These are phyloP conservation scores for Geotrichum carabidarum DNA, from an alignment of 1,139 yeast genomes.

Conservation along the genomic window DNA sequence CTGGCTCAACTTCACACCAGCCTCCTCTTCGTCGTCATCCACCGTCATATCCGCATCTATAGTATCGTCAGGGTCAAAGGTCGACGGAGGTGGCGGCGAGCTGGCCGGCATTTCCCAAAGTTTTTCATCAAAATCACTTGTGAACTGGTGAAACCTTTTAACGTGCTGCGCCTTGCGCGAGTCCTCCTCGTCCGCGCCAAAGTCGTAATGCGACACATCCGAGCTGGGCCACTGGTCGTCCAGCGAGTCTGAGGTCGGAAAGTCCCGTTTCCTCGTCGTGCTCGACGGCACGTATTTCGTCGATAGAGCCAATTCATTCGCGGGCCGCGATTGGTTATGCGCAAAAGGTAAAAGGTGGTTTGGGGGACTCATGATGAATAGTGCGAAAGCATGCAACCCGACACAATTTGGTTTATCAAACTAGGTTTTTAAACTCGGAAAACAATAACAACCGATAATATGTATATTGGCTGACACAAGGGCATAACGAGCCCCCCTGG, in stretches of 20 bases:
- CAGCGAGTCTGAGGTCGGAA: slow-evolving; percentile 29
- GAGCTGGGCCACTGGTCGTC: slow-evolving; percentile 24
- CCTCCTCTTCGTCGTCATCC: slow-evolving; percentile 12
- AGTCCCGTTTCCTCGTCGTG: slow-evolving; percentile 32
- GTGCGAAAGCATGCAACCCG: not conserved
- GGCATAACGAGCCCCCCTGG: too few species aligned
- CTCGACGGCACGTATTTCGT: slow-evolving; percentile 30
- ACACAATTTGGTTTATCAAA: not conserved
- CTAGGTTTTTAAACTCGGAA: not conserved
- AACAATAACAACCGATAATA: not conserved
- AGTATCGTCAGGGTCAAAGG: slow-evolving; percentile 2
- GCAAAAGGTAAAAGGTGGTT: slow-evolving; percentile 34
- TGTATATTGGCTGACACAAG: too few species aligned
- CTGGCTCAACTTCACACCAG: slow-evolving; percentile 1
- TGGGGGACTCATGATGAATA: not conserved
- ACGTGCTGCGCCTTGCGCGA: slow-evolving; percentile 19
- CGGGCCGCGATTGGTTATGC: slow-evolving; percentile 30
- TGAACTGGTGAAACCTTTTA: slow-evolving; percentile 11
- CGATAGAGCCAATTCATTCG: slow-evolving; percentile 30
- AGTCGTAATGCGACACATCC: slow-evolving; percentile 26
- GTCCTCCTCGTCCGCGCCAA: slow-evolving; percentile 28
- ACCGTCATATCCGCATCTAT: slow-evolving; percentile 8
- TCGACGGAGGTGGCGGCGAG: slow-evolving; percentile 26
- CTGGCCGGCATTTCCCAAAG: slow-evolving; percentile 23
- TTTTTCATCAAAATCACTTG: slow-evolving; percentile 16